Evolutionary conservation across 345 rosid genomes (phyloP), one percentile per base, ranked within the genome.

Genomic region (Capsella bursapastoris): DNA sequence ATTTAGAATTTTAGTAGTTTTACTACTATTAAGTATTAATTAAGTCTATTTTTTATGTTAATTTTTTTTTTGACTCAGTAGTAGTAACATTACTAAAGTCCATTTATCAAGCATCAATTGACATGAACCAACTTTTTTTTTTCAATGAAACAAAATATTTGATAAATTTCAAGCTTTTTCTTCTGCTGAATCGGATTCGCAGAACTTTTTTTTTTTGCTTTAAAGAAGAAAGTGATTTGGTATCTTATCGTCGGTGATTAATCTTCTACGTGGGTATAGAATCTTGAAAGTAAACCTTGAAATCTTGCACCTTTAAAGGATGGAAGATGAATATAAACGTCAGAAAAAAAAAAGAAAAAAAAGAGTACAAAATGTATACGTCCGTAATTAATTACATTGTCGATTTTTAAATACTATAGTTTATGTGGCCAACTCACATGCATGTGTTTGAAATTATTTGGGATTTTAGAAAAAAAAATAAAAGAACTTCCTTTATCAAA

Each of bases 161-260:
- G n/a, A 61, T 35, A 47, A 22, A 32, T 55, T 55, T 44, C 6
- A 16, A 16, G 22, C 32, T 5, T 28, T 45, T 45, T 8, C 11
- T 37, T 40, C 34, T 47, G 52, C 37, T 70, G 80, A 77, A 77
- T 70, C 71, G 61, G 72, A 77, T 77, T 70, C 80, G 27, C 18
- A 68, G 8, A 40, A 37, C 60, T 34, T 34, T 49, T 70, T 18
- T 18, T 18, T 49, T 63, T 64, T 47, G 11, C 8, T 13, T 18
- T 2, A 34, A 12, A 37, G 22, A 70, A 49, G 38, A 76, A 64
- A 57, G 48, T 48, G 52, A 47, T 9, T 59, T 48, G 27, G 52
- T 48, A 48, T 48, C 52, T 48, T 59, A 32, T 52, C 52, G 79
- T 76, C 74, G 79, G 80, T 76, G 75, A 64, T 56, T 16, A 28